These are phyloP conservation scores for Ganoderma lucidum DNA, from an alignment of 1,284 basidiomycete genomes.

Conservation along the genomic window DNA sequence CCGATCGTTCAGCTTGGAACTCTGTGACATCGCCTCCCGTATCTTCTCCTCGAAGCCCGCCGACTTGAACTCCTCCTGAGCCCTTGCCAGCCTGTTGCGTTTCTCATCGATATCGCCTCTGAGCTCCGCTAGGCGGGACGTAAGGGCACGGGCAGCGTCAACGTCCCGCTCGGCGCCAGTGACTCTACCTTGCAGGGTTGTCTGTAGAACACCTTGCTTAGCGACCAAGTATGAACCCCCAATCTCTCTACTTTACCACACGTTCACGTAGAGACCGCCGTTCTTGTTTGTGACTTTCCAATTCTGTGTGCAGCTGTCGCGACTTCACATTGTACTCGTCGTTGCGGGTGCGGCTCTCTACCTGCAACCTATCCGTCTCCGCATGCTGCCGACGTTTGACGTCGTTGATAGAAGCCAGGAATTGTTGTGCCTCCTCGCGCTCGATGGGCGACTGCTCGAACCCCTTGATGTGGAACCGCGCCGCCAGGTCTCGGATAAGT, in stretches of 20 bases:
- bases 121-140: constrained; percentile 38
- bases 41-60: constrained; percentile 78
- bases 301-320: constrained; percentile 59
- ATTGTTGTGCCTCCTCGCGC: constrained; percentile 73
- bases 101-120: constrained; percentile 72
- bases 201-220: constrained; percentile 21
- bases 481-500: constrained; percentile 75
- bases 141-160: constrained; percentile 36
- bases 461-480: constrained; percentile 77
- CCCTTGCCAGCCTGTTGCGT: constrained; percentile 59
- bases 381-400: constrained; percentile 61
- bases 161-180: constrained; percentile 36
- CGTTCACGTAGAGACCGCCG: constrained; percentile 63
- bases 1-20: constrained; percentile 71
- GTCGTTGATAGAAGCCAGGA: constrained; percentile 68
- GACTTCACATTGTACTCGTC: constrained; percentile 68
- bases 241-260: constrained; percentile 55
- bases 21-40: constrained; percentile 62
- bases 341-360: constrained; percentile 60
- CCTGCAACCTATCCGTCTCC: constrained; percentile 70
- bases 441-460: constrained; percentile 74
- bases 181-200: constrained; percentile 32
- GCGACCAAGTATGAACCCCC: background rate
- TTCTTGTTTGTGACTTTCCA: constrained; percentile 61
- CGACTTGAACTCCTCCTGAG: constrained; percentile 64